Conservation (phyloP, 73 alveolate genomes). For the Blepharisma japonicum region DNA sequence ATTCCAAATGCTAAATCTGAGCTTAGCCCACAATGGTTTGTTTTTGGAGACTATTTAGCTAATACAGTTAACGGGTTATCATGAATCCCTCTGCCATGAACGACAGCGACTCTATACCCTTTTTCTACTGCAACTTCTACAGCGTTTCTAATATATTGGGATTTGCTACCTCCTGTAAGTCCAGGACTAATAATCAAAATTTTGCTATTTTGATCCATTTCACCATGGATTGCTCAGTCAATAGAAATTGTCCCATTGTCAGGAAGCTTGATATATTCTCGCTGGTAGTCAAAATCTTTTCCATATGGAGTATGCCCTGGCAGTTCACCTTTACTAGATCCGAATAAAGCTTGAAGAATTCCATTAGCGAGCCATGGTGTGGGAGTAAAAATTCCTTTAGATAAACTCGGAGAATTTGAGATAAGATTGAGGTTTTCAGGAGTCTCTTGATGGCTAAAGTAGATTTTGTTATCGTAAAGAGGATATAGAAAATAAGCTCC, state of each 20-base stretch:
- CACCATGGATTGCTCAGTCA: background rate
- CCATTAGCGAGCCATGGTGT: slow-evolving; percentile 17
- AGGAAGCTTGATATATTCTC: slow-evolving; percentile 7
- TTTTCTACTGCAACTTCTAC: slow-evolving; percentile 5
- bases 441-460: no score
- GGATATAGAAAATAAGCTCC: no score
- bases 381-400: background rate
- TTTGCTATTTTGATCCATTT: background rate
- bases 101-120: slow-evolving; percentile 24
- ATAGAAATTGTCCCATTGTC: slow-evolving; percentile 14
- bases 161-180: background rate
- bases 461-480: no score
- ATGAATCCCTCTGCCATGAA: slow-evolving; percentile 31
- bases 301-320: background rate
- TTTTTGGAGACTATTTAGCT: background rate
- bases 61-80: background rate
- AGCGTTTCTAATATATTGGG: slow-evolving; percentile 5
- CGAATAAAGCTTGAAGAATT: slow-evolving; percentile 2
- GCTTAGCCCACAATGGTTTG: background rate
- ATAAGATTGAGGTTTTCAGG: no score
- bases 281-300: background rate
- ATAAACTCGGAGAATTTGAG: no score
- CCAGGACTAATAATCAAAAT: slow-evolving; percentile 19
- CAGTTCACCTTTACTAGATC: background rate
- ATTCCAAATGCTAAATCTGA: slow-evolving; percentile 2